Evolutionary conservation across 1,284 basidiomycete species (phyloP).

Genomic region (Bondarzewia mesenterica): DNA sequence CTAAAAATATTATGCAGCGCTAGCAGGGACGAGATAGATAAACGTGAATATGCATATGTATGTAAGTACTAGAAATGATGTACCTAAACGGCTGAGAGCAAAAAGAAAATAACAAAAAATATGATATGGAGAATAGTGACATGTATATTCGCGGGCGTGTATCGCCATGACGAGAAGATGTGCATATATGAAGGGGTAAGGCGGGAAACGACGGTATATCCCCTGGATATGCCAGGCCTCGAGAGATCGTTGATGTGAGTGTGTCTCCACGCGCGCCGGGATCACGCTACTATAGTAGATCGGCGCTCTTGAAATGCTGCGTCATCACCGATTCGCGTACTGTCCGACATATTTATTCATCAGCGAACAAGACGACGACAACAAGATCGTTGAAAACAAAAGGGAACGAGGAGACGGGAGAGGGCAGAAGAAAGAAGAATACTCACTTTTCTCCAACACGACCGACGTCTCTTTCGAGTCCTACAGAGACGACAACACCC

Average conservation of each 20-base stretch:
- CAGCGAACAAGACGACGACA: conserved; percentile 1
- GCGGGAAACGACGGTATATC: too few relatives aligned
- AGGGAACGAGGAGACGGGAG: background rate
- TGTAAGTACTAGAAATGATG: too few relatives aligned
- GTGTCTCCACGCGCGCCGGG: background rate
- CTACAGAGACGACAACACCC: conserved; percentile 17
- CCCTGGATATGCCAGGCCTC: too few relatives aligned
- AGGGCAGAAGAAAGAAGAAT: background rate
- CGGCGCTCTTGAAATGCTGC: conserved; percentile 16
- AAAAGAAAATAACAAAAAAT: too few relatives aligned
- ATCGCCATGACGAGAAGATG: background rate
- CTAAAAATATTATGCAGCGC: background rate
- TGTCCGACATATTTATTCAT: conserved; percentile 15
- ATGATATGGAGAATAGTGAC: too few relatives aligned
- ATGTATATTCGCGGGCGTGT: too few relatives aligned
- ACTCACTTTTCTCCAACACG: conserved; percentile 39
- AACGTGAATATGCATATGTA: background rate
- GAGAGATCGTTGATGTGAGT: too few relatives aligned
- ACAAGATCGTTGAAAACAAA: background rate
- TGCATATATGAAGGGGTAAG: background rate
- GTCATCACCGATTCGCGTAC: conserved; percentile 32
- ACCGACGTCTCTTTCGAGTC: conserved; percentile 40
- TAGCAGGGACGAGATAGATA: background rate
- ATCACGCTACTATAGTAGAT: conserved; percentile 7
- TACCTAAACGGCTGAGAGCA: too few relatives aligned